phyloP scores from a whole-genome alignment of 768 basidiomycete genomes.

The Calocybe cyanea region DNA sequence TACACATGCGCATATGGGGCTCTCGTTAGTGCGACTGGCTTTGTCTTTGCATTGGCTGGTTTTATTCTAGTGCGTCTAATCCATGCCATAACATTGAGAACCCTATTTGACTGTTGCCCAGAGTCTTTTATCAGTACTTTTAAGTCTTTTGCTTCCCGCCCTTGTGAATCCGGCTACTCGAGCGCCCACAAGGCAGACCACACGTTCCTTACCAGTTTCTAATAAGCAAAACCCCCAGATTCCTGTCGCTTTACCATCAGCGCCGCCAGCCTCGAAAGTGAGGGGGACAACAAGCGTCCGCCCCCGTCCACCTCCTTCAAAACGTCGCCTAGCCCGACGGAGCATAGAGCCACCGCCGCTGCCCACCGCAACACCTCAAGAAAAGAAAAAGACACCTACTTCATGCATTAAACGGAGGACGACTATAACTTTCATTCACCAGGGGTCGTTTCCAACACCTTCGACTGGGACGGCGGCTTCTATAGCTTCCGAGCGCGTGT shows the following conservation, averaged over 20 bases:
- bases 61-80: constrained; percentile 30
- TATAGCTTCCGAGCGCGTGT: constrained; percentile 8
- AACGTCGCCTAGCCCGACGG: background rate
- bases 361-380: constrained; percentile 7
- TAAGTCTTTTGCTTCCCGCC: constrained; percentile 11
- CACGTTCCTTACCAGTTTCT: background rate
- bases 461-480: background rate
- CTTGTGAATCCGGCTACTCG: background rate
- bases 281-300: background rate
- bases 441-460: constrained; percentile 6
- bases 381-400: background rate
- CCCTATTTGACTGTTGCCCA: constrained; percentile 11
- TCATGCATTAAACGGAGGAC: too few species aligned
- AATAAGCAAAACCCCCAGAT: background rate
- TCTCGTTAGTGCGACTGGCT: constrained; percentile 27
- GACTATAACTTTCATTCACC: background rate
- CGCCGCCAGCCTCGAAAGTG: background rate
- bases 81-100: background rate
- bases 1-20: constrained; percentile 17
- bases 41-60: constrained; percentile 29
- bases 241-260: background rate
- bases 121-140: constrained; percentile 31
- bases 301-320: background rate
- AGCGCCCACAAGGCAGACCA: constrained; percentile 1
- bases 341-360: constrained; percentile 1